Evolutionary conservation across 768 basidiomycete genomes (phyloP).

Genomic region (Mycena kentingensis): DNA sequence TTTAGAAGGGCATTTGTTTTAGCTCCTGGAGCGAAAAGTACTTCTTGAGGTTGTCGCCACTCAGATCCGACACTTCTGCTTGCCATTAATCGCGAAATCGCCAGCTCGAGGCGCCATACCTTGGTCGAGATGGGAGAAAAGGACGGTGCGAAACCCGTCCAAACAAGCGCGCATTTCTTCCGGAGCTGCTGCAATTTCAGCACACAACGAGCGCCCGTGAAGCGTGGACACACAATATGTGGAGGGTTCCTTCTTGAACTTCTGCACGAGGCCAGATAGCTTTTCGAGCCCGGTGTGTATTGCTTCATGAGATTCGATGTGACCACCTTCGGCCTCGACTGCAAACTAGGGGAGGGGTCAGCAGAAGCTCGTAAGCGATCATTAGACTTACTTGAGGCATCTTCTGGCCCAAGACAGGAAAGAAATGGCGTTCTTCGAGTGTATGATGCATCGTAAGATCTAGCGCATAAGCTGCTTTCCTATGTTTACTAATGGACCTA

Average conservation of each 20-base stretch:
- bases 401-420: conserved; percentile 50
- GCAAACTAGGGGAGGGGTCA: conserved; percentile 34
- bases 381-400: conserved; percentile 37
- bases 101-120: background rate
- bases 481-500: conserved; percentile 26
- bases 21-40: conserved; percentile 54
- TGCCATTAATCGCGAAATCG: background rate
- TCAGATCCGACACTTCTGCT: conserved; percentile 49
- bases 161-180: conserved; percentile 50
- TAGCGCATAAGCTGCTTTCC: conserved; percentile 23
- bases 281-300: conserved; percentile 58
- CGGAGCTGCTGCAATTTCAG: conserved; percentile 31
- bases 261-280: conserved; percentile 40
- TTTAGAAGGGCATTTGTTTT: conserved; percentile 28
- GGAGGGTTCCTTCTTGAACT: conserved; percentile 45
- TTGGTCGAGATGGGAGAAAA: conserved; percentile 56
- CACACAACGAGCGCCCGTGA: background rate
- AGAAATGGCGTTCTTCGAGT: conserved; percentile 37
- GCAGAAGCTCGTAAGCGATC: background rate
- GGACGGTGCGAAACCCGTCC: conserved; percentile 49
- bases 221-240: conserved; percentile 36
- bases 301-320: conserved; percentile 50
- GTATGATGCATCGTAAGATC: conserved; percentile 59
- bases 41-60: conserved; percentile 52
- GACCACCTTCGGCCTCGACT: conserved; percentile 40